Evolutionary conservation across 106 monocot genomes (phyloP), one percentile per base, ranked within the genome.

Genomic region (Iris macrosiphon): DNA sequence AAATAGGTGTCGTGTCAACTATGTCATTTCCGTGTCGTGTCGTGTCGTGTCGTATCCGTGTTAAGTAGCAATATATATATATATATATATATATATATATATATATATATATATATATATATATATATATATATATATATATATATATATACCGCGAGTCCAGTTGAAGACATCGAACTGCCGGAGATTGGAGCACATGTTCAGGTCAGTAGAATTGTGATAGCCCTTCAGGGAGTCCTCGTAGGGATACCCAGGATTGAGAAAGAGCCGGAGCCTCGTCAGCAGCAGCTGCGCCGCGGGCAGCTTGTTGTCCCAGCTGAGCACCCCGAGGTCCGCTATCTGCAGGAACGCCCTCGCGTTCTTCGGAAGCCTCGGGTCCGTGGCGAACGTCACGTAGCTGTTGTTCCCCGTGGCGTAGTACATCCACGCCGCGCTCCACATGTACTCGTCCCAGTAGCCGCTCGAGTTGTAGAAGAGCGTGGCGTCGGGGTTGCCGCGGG

Each of bases 301-400:
- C 4, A 83, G 50, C 74, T 83, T 83, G 42, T 83, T 83, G 46
- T 83, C 83, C 83, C 83, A 83, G 44, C 78, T 83, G 40, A 83
- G 53, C 43, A 83, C 77, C 0, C 23, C 47, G 9, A 77, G 63
- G 34, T 74, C 66, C 4, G 24, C 40, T 8, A 53, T 59, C 15
- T 37, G 40, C 1, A 55, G 10, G 23, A 77, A 71, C 2, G 77
- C 74, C 24, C 71, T 65, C 21, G 83, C 69, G 14, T 71, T 74
- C 52, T 24, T 74, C 0, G 78, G 46, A 11, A 83, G 25, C 34
- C 40, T 42, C 3, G 69, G 66, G 39, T 74, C 47, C 0, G 83
- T 78, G 0, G 74, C 77, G 4, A 61, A 27, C 0, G 57, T 26
- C 20, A 78, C 31, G 43, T 78, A 83, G 16, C 66, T 83, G 24